Percentiles rank a stretch among this genome's conserved stretches.
Evolutionary conservation across 306 rosid species (phyloP).

Genomic region (Rosa rugosa): DNA sequence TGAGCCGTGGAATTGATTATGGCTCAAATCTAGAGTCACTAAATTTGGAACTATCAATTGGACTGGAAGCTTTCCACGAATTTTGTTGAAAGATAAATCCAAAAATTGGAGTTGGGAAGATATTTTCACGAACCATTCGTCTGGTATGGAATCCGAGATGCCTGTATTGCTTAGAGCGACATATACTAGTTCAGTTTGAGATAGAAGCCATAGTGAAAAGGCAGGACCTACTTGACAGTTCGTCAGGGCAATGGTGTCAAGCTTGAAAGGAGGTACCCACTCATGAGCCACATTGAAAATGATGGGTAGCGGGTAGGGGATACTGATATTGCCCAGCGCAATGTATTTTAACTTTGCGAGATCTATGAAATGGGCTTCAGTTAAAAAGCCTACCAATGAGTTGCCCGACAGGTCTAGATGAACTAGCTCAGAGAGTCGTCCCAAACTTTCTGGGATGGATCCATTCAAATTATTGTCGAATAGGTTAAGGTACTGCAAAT

Average conservation of each 20-base stretch:
- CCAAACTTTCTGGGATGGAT: neutral
- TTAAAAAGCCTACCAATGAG: neutral
- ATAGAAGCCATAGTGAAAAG: neutral
- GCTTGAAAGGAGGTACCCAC: slow-evolving; percentile 9
- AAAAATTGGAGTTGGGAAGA: neutral
- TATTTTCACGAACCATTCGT: neutral
- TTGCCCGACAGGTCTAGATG: neutral
- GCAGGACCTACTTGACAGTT: neutral
- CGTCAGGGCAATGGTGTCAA: neutral
- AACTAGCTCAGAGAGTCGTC: slow-evolving; percentile 3
- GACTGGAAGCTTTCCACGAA: neutral
- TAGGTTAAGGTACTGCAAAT: neutral
- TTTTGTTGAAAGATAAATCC: neutral
- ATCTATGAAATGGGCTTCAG: neutral
- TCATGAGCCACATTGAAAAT: neutral
- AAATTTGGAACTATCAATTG: neutral
- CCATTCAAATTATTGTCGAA: neutral
- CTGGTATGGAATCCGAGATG: neutral
- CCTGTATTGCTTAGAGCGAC: neutral
- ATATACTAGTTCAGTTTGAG: neutral
- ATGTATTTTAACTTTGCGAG: neutral
- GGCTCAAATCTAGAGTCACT: neutral
- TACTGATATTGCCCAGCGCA: neutral
- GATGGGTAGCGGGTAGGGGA: neutral
- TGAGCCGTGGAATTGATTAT: neutral